Conservation (phyloP, 2,329 filamentous ascomycete species). For the Ophiocordyceps polyrhachis-furcata region DNA sequence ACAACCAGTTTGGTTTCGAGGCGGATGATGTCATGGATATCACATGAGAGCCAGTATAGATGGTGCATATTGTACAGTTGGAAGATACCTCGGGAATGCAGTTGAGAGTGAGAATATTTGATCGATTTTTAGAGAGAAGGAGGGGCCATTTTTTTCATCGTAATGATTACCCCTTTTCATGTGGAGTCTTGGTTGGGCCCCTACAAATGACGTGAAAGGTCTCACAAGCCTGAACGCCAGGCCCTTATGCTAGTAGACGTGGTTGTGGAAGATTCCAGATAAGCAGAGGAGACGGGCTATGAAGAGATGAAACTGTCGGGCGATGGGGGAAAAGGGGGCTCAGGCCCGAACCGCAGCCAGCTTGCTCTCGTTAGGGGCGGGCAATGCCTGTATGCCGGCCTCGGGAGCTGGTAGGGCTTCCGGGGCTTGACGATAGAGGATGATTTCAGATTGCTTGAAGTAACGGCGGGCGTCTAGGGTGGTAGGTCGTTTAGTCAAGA, state of each 20-base stretch:
- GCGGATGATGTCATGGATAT: constrained; percentile 36
- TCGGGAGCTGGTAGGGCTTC: constrained; percentile 22
- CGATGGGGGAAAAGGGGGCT: not conserved
- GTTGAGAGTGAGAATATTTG: not conserved
- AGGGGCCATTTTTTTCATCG: not conserved
- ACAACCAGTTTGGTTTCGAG: constrained; percentile 69
- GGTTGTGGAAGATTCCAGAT: not conserved
- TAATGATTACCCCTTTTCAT: not conserved
- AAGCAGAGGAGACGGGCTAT: constrained; percentile 6
- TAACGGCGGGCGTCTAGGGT: constrained; percentile 73
- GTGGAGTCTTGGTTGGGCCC: not conserved
- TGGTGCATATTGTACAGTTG: not conserved
- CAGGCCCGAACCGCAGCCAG: constrained; percentile 19
- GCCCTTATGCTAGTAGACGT: not conserved
- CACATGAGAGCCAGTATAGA: constrained; percentile 11
- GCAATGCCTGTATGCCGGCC: constrained; percentile 21
- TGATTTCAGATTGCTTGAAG: constrained; percentile 98
- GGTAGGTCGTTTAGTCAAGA: constrained; percentile 4
- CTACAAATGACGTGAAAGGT: not conserved
- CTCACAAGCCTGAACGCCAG: not conserved
- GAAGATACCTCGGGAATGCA: not conserved
- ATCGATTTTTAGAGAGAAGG: not conserved
- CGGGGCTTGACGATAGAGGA: constrained; percentile 71
- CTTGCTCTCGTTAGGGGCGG: constrained; percentile 25
- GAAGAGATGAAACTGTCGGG: not conserved